Evolutionary conservation across 345 rosid genomes (phyloP).

Genomic region (Cochlearia excelsa): DNA sequence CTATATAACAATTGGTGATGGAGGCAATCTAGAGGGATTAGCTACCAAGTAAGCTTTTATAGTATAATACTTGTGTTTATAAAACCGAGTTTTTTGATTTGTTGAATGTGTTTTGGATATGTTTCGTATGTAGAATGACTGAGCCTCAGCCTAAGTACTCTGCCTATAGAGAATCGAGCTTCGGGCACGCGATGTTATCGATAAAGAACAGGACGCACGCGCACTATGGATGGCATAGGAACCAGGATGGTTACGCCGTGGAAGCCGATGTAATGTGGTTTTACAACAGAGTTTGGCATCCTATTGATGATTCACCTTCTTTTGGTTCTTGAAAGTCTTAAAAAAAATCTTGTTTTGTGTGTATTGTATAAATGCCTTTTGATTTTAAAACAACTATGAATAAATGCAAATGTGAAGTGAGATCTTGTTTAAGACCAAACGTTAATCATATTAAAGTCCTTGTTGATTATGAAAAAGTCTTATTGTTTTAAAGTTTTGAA

Average conservation of each 20-base stretch:
- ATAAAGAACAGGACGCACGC: conserved; percentile 81
- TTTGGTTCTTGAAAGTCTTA: conserved; percentile 6
- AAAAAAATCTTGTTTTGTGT: neutral
- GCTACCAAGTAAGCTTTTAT: conserved; percentile 50
- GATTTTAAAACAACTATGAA: neutral
- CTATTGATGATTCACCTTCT: conserved; percentile 48
- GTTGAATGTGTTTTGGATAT: neutral
- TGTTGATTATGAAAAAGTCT: too few species aligned
- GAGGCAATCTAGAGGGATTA: conserved; percentile 81
- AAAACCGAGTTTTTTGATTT: neutral
- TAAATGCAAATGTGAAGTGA: neutral
- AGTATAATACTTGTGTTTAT: neutral
- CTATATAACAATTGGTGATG: conserved; percentile 75
- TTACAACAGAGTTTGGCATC: conserved; percentile 62
- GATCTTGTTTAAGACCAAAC: too few species aligned
- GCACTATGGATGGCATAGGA: conserved; percentile 67
- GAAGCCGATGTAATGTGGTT: conserved; percentile 85
- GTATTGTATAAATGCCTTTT: neutral
- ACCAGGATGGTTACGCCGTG: conserved; percentile 72
- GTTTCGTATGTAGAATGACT: conserved; percentile 51
- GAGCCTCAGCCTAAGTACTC: conserved; percentile 83
- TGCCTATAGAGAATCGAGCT: conserved; percentile 79
- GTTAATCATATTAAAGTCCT: too few species aligned
- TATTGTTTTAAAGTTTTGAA: too few species aligned
- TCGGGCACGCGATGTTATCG: conserved; percentile 72